Base-by-base conservation (phyloP, 257 asterid genomes). In the Perilla frutescens region DNA sequence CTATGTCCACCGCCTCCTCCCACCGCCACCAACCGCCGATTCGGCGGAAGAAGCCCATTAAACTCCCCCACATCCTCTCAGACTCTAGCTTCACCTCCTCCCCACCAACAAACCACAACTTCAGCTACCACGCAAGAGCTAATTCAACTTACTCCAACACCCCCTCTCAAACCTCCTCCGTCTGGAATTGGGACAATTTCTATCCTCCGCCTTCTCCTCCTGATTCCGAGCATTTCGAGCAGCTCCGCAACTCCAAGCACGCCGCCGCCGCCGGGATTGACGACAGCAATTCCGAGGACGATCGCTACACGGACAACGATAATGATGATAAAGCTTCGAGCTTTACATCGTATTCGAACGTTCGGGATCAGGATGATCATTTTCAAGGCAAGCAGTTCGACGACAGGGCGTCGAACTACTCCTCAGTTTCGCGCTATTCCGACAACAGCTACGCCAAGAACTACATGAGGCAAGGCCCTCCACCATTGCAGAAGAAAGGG, bases 171-270 rank as follows among this genome's bases (percentile, higher is more conserved):
- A 65, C 96, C 20, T 95, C 98, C 8, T 90, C 98, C 3, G 96
- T 89, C 0, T 95, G 99, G 99, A 92, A 95, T 67, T 95, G 99
- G 99, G 99, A 95, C 54, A 87, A 87, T 65, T 92, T 95, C 79
- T 84, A 87, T 67, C 98, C 99, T 7, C 97, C 99, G 8, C 98
- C 99, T 0, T 89, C 99, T 4, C 99, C 99, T 10, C 99, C 99
- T 0, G 81, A 62, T 40, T 92, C 98, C 31, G 99, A 89, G 40
- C 92, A 86, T 68, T 95, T 90, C 77, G 87, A 87, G 36, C 90
- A 87, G 7, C 72, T 83, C 74, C 87, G 81, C 7, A 73, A 48
- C 68, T 72, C 78, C 72, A 82, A 81, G 43, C 71, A 73, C 71
- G 56, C 79, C 14, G 36, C 79, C 11, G 12, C 80, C 6, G 15